These are phyloP conservation scores for Protomyces inouyei DNA, from an alignment of 1,139 yeast genomes.

Conservation along the genomic window DNA sequence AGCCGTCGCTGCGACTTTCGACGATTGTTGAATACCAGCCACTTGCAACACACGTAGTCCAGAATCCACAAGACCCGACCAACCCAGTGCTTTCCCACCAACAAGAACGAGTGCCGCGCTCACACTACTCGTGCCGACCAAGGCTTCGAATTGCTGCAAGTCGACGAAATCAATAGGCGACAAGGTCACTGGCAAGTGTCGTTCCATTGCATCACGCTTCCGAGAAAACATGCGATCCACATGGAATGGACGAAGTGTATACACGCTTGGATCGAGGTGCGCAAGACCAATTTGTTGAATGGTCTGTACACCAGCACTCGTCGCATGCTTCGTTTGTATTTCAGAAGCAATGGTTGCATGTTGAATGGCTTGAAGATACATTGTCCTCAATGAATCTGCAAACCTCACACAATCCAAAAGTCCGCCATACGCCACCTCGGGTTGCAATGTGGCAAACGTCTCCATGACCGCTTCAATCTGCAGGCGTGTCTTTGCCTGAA, in stretches of 20 bases:
- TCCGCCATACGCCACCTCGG: conserved; percentile 2
- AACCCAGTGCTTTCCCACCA: conserved; percentile 21
- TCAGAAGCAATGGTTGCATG: conserved; percentile 7
- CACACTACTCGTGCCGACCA: conserved; percentile 21
- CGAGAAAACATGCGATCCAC: conserved; percentile 69
- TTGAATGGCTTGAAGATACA: conserved; percentile 8
- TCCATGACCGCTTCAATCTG: background rate
- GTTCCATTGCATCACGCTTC: conserved; percentile 48
- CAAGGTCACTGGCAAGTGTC: conserved; percentile 4
- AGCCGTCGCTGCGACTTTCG: conserved; percentile 37
- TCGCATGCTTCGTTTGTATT: background rate
- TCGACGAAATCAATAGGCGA: conserved; percentile 16
- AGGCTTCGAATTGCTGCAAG: conserved; percentile 5
- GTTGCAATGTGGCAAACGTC: background rate
- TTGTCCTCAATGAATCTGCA: conserved; percentile 2
- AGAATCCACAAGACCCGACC: conserved; percentile 21
- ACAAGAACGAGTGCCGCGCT: conserved; percentile 19
- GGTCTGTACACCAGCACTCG: conserved; percentile 10
- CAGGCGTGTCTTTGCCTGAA: background rate
- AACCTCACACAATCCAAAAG: conserved; percentile 1
- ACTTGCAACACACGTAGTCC: conserved; percentile 7
- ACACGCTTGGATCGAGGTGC: conserved; percentile 9
- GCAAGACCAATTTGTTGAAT: conserved; percentile 11
- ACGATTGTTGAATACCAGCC: conserved; percentile 12
- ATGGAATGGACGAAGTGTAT: conserved; percentile 9